A percentile compares a stretch with the other conserved stretches of the same genome.
phyloP scores from a whole-genome alignment of 805 yeast genomes.

The Saccharomycodes ludwigii region DNA sequence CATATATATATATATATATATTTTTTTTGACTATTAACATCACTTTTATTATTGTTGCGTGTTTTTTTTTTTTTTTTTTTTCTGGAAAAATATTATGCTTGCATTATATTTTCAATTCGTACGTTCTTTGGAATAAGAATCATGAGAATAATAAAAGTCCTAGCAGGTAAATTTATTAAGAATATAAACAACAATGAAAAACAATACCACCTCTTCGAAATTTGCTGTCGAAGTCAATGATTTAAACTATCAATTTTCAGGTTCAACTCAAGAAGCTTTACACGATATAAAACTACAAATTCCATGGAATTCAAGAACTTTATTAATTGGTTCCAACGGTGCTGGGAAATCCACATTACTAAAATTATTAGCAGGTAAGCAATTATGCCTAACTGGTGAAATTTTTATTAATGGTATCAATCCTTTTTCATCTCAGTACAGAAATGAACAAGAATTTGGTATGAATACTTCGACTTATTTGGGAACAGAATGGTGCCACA shows the following conservation, averaged over 20 bases:
- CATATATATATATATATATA: too few relatives aligned
- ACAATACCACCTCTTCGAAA: too few relatives aligned
- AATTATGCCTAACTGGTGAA: constrained; percentile 61
- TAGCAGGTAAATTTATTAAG: too few relatives aligned
- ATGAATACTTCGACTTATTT: constrained; percentile 55
- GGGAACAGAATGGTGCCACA: constrained; percentile 97
- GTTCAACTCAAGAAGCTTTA: constrained; percentile 49
- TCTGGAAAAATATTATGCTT: too few relatives aligned
- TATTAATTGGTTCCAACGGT: constrained; percentile 88
- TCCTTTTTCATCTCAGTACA: constrained; percentile 56
- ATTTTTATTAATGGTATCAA: constrained; percentile 71
- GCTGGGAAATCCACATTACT: constrained; percentile 92
- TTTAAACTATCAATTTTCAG: constrained; percentile 58
- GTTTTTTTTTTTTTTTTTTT: too few relatives aligned
- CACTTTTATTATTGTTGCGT: too few relatives aligned
- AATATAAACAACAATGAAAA: too few relatives aligned
- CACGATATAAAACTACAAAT: constrained; percentile 48
- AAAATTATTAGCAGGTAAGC: constrained; percentile 81
- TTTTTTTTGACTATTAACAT: too few relatives aligned
- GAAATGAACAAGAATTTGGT: constrained; percentile 25
- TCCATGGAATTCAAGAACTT: constrained; percentile 60
- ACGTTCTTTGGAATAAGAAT: too few relatives aligned
- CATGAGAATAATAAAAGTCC: too few relatives aligned
- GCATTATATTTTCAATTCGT: too few relatives aligned
- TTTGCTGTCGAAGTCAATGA: constrained; percentile 56